Percentiles rank a stretch among this genome's conserved stretches.
These are phyloP conservation scores for Isoetes taiwanensis DNA, from an alignment of 75 land plant genomes.

Conservation along the genomic window DNA sequence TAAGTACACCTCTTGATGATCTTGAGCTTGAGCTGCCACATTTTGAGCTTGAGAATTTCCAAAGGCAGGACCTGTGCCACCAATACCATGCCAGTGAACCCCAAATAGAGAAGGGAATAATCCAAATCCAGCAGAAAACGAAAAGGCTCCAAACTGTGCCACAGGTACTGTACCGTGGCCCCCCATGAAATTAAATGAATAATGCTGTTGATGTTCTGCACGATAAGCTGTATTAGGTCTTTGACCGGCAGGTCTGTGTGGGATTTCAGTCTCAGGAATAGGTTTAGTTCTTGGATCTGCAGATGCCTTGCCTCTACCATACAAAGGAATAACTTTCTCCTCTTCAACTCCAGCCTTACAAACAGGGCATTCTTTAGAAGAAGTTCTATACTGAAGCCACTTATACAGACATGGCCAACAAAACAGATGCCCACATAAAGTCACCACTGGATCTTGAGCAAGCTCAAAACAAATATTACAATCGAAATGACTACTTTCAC, in stretches of 20 bases:
- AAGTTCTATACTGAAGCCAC: not conserved
- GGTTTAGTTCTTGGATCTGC: constrained; percentile 66
- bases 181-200: constrained; percentile 22
- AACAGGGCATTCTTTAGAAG: constrained; percentile 3
- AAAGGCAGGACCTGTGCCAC: no score
- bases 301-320: constrained; percentile 5
- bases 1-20: no score
- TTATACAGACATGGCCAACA: constrained; percentile 7
- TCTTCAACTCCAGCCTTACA: not conserved
- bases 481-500: no score
- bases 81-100: no score
- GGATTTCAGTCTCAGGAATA: constrained; percentile 38
- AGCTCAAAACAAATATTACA: constrained; percentile 4
- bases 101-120: no score
- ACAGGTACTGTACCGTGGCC: constrained; percentile 30
- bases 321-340: constrained; percentile 3
- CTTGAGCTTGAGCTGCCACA: no score
- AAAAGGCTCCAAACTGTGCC: constrained; percentile 64
- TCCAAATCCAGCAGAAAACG: constrained; percentile 80
- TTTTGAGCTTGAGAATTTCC: no score
- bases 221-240: constrained; percentile 7
- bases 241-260: constrained; percentile 13
- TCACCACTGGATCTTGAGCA: constrained; percentile 1
- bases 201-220: not conserved
- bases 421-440: not conserved